Percentiles rank a stretch among this genome's conserved stretches.
Conservation (phyloP, 805 yeast species). For the Saccharomycopsis guyanensis region DNA sequence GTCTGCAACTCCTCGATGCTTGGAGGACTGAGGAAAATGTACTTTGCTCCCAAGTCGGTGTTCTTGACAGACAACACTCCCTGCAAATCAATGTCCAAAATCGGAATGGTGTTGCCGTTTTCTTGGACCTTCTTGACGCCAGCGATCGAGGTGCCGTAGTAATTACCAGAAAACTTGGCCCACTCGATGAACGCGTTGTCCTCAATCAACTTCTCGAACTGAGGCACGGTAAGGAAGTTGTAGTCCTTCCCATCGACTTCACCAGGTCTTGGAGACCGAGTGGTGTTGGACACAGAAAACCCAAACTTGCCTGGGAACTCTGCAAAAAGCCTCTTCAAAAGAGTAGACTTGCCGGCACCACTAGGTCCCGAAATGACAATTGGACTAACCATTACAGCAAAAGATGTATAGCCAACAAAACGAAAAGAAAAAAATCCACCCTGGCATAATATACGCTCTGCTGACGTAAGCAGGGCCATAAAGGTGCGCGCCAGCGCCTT, state of each 20-base stretch:
- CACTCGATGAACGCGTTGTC: conserved; percentile 83
- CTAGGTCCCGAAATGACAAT: conserved; percentile 96
- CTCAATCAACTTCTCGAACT: conserved; percentile 68
- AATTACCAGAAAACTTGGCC: conserved; percentile 97
- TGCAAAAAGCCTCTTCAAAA: conserved; percentile 79
- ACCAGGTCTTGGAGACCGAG: conserved; percentile 87
- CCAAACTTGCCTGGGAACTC: conserved; percentile 90
- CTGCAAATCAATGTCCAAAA: conserved; percentile 97
- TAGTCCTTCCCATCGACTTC: conserved; percentile 86
- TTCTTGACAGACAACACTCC: conserved; percentile 91
- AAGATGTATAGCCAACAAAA: no score
- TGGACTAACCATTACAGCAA: conserved; percentile 66
- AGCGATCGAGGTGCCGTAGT: conserved; percentile 87
- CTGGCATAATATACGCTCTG: no score
- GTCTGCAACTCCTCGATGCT: conserved; percentile 66
- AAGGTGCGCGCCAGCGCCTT: no score
- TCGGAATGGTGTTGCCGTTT: conserved; percentile 64
- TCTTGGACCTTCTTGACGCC: conserved; percentile 71
- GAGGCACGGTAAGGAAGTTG: conserved; percentile 74
- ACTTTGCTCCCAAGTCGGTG: conserved; percentile 77
- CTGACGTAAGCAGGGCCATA: no score
- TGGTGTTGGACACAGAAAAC: conserved; percentile 88
- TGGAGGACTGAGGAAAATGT: conserved; percentile 87
- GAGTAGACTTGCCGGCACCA: conserved; percentile 91
- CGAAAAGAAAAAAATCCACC: no score